Percentiles rank a stretch among this genome's conserved stretches.
phyloP scores from a whole-genome alignment of 1,284 basidiomycete genomes.

The Trichosporon coremiiforme region DNA sequence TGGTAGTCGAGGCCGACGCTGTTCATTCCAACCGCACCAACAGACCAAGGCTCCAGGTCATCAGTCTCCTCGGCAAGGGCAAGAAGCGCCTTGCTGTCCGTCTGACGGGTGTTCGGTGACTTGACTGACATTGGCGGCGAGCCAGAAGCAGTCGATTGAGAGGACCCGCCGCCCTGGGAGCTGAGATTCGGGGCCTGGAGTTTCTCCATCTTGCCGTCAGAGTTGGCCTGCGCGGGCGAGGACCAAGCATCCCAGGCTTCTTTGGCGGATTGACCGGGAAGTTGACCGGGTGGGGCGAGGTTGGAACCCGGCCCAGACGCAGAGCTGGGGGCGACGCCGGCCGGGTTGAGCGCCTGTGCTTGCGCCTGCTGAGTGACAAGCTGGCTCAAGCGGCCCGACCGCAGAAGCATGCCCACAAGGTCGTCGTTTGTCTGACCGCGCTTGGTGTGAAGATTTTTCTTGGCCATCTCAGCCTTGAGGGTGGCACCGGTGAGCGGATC shows the following conservation, averaged over 20 bases:
- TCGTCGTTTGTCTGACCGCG: conserved; percentile 64
- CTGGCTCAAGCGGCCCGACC: conserved; percentile 44
- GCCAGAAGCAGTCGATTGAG: conserved; percentile 38
- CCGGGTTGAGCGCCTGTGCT: conserved; percentile 22
- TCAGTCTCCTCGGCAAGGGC: conserved; percentile 56
- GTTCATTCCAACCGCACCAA: conserved; percentile 42
- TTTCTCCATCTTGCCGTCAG: conserved; percentile 27
- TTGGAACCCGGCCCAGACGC: not conserved
- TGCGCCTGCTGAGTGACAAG: conserved; percentile 31
- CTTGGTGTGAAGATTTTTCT: conserved; percentile 98
- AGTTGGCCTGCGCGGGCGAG: conserved; percentile 26
- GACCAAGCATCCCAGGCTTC: conserved; percentile 48
- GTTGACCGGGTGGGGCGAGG: conserved; percentile 22
- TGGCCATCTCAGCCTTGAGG: conserved; percentile 98
- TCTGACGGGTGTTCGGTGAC: conserved; percentile 42
- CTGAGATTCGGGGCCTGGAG: conserved; percentile 17
- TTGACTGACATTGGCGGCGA: conserved; percentile 44
- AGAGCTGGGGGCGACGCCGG: conserved; percentile 1
- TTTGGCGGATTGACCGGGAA: conserved; percentile 35
- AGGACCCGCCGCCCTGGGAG: conserved; percentile 21
- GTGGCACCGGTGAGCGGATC: conserved; percentile 93
- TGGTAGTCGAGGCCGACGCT: conserved; percentile 34
- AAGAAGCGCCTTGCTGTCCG: conserved; percentile 54
- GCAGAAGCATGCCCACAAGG: conserved; percentile 48
- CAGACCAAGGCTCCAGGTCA: conserved; percentile 53